Evolutionary conservation across 2,329 filamentous ascomycete genomes (phyloP), one percentile per base, ranked within the genome.

Genomic region (Sporothrix curviconia): DNA sequence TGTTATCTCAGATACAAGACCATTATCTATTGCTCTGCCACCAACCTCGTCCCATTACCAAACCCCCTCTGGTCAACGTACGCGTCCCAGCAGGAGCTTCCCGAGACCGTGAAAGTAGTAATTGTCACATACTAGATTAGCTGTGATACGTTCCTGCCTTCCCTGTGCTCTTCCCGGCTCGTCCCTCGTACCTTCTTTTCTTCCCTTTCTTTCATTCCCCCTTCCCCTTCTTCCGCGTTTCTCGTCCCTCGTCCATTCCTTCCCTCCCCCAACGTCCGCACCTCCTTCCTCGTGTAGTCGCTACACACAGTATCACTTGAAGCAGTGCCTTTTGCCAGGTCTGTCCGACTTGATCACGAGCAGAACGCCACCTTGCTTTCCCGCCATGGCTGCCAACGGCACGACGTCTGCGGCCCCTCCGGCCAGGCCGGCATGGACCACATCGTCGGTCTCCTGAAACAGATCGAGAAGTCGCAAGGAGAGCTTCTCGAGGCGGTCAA

Each of bases 401-500:
- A 17, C 30, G 0, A 36, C 53, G 19, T 22, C 32, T 12, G 24
- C 55, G 37, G 25, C 42, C n/a, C n/a, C 40, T 40, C 52, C 19
- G 56, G 49, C 19, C 49, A 53, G 7, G 44, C 42, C 44, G 64
- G 57, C 34, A 62, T 77, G 56, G 70, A 69, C 37, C 69, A 75
- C 37, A 62, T 71, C 17, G 64, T 67, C 56, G 58, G 62, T 36
- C 64, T 66, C 15, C 56, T 72, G 59, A 65, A 67, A 59, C 64
- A 63, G 51, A 74, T 79, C 34, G 71, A 74, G 57, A 67, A 72
- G 56, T 71, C 69, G 15, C 76, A 78, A 61, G 62, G 69, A 11
- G 69, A 72, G 50, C 67, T 79, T 17, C 61, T 75, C 34, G 67
- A 70, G 22, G 72, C 71, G 4, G 65, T 78, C 25, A 70, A 77